These are phyloP conservation scores for Phytophthora pisi DNA, from an alignment of 352 stramenopile genomes.

Conservation along the genomic window DNA sequence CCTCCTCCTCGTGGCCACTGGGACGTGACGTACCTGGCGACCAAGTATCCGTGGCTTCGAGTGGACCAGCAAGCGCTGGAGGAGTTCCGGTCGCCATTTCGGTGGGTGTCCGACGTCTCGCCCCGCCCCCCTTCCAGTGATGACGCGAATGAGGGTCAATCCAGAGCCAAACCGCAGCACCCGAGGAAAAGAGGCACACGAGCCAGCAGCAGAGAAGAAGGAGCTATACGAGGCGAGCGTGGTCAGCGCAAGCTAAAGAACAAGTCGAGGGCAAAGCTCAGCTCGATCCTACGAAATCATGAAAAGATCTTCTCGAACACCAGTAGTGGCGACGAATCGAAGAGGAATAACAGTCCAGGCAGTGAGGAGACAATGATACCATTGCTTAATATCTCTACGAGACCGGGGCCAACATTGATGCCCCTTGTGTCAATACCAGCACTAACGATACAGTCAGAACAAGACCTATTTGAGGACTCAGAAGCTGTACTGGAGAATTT, in stretches of 20 bases:
- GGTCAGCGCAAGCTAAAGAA: conserved; percentile 8
- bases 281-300: conserved; percentile 17
- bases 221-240: not conserved
- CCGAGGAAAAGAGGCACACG: not conserved
- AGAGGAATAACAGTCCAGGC: conserved; percentile 15
- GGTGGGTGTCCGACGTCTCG: conserved; percentile 39
- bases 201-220: conserved; percentile 9
- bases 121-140: conserved; percentile 15
- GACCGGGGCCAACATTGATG: not conserved
- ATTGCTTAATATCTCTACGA: not conserved
- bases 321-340: not conserved
- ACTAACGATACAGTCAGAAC: not conserved
- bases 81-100: conserved; percentile 70
- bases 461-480: conserved; percentile 4
- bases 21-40: conserved; percentile 60
- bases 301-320: conserved; percentile 12
- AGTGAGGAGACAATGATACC: not conserved
- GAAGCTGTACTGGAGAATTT: conserved; percentile 11
- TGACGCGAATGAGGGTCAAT: not conserved
- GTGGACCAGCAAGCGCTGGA: conserved; percentile 64
- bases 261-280: conserved; percentile 1
- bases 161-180: not conserved
- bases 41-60: conserved; percentile 83
- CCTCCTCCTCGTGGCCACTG: conserved; percentile 30
- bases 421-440: not conserved